Evolutionary conservation across 108 stramenopile species (phyloP), one percentile per base, ranked within the genome.

Genomic region (Licmophora abbreviata): DNA sequence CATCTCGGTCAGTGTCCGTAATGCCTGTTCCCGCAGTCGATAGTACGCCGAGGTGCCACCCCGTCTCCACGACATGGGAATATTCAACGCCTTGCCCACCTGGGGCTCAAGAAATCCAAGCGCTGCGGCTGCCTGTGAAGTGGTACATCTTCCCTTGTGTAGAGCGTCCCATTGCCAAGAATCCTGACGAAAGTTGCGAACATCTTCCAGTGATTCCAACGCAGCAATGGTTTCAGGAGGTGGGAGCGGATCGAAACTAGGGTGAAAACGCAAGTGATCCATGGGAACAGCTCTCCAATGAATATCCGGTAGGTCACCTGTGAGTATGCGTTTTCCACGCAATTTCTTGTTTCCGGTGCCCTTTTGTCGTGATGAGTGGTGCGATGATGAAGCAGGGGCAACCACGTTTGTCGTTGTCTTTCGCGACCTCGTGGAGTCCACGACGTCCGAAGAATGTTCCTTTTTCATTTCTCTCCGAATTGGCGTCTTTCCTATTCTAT

Each of bases 81-180:
- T 69, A 0, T 80, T 78, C 52, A 91, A 52, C 6, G 56, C 54
- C 37, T 62, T 36, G 4, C 66, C 88, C 2, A 81, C 78, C 30
- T 59, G 32, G 3, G 81, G 77, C 51, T 75, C 74, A 51, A 75
- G 37, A 61, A 65, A 75, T 35, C 89, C 89, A 64, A 91, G 54
- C 1, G 89, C 89, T 8, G 85, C 79, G 0, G 78, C 76, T 25
- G 80, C 64, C 44, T 91, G 89, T 12, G 78, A 80, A 1, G 89
- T 91, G 15, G 89, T 91, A 63, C 82, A 84, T 46, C 89, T 56
- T 11, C 89, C 89, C 25, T 46, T 45, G 69, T 91, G 89, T 32
- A 91, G 41, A 35, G 76, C 76, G 64, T 86, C 83, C 89, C 89
- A 91, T 51, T 91, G 89, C 89, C 89, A 91, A 3, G 79, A 81